Percentiles rank a stretch among this genome's conserved stretches.
phyloP scores from a whole-genome alignment of 2,329 filamentous ascomycete species.

The Fusarium abutilonis region DNA sequence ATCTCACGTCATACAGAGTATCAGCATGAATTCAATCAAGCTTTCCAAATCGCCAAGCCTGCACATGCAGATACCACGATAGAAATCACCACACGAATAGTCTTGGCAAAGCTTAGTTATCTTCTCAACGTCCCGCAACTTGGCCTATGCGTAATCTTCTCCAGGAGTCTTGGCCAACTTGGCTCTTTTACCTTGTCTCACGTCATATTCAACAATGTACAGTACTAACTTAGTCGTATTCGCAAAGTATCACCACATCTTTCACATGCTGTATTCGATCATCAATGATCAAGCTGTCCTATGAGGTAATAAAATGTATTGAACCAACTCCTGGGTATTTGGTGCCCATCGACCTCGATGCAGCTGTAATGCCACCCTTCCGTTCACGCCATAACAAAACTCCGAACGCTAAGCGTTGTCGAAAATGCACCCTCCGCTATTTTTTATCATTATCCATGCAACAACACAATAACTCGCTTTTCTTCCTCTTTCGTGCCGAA shows the following conservation, averaged over 20 bases:
- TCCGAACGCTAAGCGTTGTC: conserved; percentile 30
- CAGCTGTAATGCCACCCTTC: conserved; percentile 18
- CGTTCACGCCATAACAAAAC: conserved; percentile 26
- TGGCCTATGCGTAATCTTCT: conserved; percentile 36
- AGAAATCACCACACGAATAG: conserved; percentile 7
- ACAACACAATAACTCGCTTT: conserved; percentile 35
- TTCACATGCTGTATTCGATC: background rate
- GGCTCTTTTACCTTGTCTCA: background rate
- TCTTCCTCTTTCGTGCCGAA: background rate
- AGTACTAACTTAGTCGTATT: no score
- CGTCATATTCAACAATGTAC: background rate
- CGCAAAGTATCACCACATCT: no score
- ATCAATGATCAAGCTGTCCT: background rate
- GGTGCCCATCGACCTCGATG: conserved; percentile 38
- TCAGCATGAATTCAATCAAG: conserved; percentile 29
- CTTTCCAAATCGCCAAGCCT: conserved; percentile 42
- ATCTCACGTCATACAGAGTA: conserved; percentile 23
- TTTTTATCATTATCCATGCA: conserved; percentile 16
- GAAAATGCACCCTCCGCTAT: conserved; percentile 22
- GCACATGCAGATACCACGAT: conserved; percentile 14
- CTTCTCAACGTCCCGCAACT: conserved; percentile 22
- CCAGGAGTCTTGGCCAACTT: conserved; percentile 35
- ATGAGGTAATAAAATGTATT: conserved; percentile 1
- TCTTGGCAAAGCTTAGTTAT: conserved; percentile 49
- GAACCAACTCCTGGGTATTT: conserved; percentile 44